Evolutionary conservation across 2,329 filamentous ascomycete species (phyloP).

Genomic region (Diaporthe amygdali): DNA sequence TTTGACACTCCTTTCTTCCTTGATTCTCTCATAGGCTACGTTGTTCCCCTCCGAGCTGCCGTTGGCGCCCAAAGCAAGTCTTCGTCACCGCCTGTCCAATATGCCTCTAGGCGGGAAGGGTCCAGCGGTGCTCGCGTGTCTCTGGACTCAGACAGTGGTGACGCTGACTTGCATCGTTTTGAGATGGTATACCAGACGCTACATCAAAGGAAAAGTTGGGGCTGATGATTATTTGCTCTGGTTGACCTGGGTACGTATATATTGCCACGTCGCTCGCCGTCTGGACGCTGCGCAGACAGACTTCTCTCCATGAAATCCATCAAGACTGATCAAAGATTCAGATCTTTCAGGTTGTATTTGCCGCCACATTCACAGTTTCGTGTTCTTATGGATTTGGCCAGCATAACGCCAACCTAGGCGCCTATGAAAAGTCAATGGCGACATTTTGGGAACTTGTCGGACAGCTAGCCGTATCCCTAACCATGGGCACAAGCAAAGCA

Average conservation of each 20-base stretch:
- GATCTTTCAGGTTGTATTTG: not conserved
- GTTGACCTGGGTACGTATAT: not conserved
- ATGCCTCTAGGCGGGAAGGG: constrained; percentile 10
- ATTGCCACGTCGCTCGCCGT: not conserved
- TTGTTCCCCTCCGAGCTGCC: not conserved
- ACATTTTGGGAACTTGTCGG: constrained; percentile 6
- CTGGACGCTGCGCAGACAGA: not conserved
- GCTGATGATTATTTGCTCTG: constrained; percentile 1
- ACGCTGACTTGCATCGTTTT: not conserved
- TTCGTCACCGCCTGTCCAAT: not conserved
- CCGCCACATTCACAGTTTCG: not conserved
- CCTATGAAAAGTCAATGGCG: not conserved
- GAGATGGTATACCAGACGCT: constrained; percentile 5
- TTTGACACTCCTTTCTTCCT: not conserved
- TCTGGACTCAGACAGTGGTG: not conserved
- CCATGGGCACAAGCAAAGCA: constrained; percentile 4
- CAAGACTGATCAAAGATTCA: not conserved
- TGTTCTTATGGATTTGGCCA: constrained; percentile 9
- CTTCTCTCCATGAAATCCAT: not conserved
- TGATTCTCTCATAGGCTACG: not conserved
- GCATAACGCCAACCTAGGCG: not conserved
- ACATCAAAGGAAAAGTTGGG: not conserved
- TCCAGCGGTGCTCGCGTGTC: not conserved
- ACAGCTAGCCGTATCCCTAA: not conserved
- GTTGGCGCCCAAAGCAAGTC: not conserved